Evolutionary conservation across 352 stramenopile genomes (phyloP), one percentile per base, ranked within the genome.

Genomic region (Phytophthora palmivora): DNA sequence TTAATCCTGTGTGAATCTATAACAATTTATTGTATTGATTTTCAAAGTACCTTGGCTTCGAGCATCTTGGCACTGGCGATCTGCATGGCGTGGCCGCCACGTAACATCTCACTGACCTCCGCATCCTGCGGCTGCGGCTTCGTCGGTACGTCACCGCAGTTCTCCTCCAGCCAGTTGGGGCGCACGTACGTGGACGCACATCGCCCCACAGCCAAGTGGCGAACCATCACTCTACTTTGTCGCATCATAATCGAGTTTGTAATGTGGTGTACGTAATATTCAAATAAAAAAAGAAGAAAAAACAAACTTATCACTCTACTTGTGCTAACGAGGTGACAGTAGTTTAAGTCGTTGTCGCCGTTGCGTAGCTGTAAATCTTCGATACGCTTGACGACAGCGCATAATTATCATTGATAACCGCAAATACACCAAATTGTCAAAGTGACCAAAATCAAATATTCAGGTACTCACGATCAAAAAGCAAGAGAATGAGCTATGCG

Each of bases 51-150:
- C 61, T 79, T 82, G 5, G 72, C 79, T 24, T 76, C 45, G 12
- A 92, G 50, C 41, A 92, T 45, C 28, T 70, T 79, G 33, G 63
- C 63, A 56, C 65, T 87, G 9, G 83, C 79, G 39, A 80, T 45
- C 44, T 92, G 84, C 10, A 88, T 42, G 15, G 79, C 82, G 63
- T 91, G 84, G 50, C 80, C 84, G 36, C 75, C 76, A 19, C 84
- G 84, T 49, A 91, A 43, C 84, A 93, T 93, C 59, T 87, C 72
- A 68, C 84, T 89, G 39, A 82, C 59, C 33, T 72, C 70, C 19
- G 67, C 12, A 45, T 91, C 74, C 11, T 76, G 70, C 22, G 37
- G n/a, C 9, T 73, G 71, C 14, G 82, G 76, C 1, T 55, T 47
- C 5, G 37, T 28, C 10, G 84, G 84, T 6, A 93, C 84, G 32